Evolutionary conservation across 306 rosid genomes (phyloP).

Genomic region (Psophocarpus tetragonolobus): DNA sequence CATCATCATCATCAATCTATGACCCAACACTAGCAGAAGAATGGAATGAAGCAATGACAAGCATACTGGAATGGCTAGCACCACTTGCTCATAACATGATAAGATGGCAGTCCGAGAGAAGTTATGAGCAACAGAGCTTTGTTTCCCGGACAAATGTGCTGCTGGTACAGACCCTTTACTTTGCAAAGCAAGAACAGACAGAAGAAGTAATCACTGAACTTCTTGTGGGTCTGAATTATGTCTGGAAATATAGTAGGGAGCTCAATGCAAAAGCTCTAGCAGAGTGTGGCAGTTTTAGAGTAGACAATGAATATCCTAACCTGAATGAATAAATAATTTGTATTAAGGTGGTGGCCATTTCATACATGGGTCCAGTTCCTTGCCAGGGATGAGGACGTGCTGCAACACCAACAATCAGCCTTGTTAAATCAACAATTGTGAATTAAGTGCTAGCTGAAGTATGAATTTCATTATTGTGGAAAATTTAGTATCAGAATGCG

Average conservation of each 20-base stretch:
- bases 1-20: conserved; percentile 48
- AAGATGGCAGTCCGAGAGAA: conserved; percentile 97
- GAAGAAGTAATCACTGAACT: conserved; percentile 88
- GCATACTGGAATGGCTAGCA: conserved; percentile 91
- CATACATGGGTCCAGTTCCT: conserved; percentile 39
- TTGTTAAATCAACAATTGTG: conserved; percentile 29
- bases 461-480: conserved; percentile 29
- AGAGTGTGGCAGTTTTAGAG: conserved; percentile 79
- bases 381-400: conserved; percentile 27
- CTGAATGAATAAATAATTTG: conserved; percentile 48
- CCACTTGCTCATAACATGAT: conserved; percentile 97
- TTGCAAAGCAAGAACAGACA: conserved; percentile 77
- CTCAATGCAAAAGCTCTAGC: conserved; percentile 73
- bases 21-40: conserved; percentile 82
- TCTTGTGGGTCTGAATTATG: conserved; percentile 94
- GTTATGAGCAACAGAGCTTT: conserved; percentile 89
- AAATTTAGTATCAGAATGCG: conserved; percentile 35
- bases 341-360: conserved; percentile 30
- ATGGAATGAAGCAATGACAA: conserved; percentile 82
- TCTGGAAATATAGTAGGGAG: conserved; percentile 82
- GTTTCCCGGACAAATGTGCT: conserved; percentile 80
- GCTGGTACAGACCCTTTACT: conserved; percentile 92
- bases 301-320: conserved; percentile 63
- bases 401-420: conserved; percentile 19
- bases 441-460: conserved; percentile 40